Evolutionary conservation across 148 eudicot genomes (phyloP).

Genomic region (Fagopyrum esculentum): DNA sequence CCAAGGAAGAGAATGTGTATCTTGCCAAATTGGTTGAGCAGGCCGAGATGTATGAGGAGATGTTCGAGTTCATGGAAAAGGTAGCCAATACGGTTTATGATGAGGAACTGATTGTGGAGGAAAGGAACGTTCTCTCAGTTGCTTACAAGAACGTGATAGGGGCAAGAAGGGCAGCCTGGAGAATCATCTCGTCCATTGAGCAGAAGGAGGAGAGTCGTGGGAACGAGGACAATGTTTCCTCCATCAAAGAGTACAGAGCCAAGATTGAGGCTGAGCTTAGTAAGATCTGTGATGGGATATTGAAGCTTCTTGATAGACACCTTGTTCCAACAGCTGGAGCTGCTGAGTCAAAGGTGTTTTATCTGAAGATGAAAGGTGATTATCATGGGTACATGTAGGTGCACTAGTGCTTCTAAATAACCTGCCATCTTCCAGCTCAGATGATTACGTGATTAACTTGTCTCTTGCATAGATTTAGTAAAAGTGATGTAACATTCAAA

Average conservation of each 20-base stretch:
- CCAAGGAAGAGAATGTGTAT: slow-evolving; percentile 30
- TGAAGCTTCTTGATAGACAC: slow-evolving; percentile 31
- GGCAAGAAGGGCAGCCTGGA: slow-evolving; percentile 34
- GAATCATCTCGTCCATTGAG: slow-evolving; percentile 30
- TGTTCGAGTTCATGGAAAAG: slow-evolving; percentile 39
- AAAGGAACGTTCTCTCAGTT: slow-evolving; percentile 37
- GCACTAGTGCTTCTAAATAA: too few species aligned
- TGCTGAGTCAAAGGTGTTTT: slow-evolving; percentile 37
- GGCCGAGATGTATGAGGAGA: slow-evolving; percentile 34
- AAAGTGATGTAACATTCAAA: too few species aligned
- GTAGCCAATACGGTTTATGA: slow-evolving; percentile 22
- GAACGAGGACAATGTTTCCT: slow-evolving; percentile 30
- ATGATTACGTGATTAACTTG: too few species aligned
- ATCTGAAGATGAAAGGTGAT: slow-evolving; percentile 35
- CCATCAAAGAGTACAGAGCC: slow-evolving; percentile 26
- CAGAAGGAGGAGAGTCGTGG: slow-evolving; percentile 41
- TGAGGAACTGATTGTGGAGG: slow-evolving; percentile 32
- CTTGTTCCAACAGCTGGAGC: slow-evolving; percentile 25
- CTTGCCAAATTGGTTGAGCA: slow-evolving; percentile 36
- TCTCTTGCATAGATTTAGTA: too few species aligned
- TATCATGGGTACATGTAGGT: slow-evolving; percentile 31
- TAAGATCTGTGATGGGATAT: slow-evolving; percentile 32
- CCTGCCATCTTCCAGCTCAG: too few species aligned
- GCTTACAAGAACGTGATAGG: slow-evolving; percentile 38
- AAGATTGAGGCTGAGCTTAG: slow-evolving; percentile 28